Percentiles rank a stretch among this genome's conserved stretches.
phyloP scores from a whole-genome alignment of 768 basidiomycete species.

The Steccherinum ochraceum region DNA sequence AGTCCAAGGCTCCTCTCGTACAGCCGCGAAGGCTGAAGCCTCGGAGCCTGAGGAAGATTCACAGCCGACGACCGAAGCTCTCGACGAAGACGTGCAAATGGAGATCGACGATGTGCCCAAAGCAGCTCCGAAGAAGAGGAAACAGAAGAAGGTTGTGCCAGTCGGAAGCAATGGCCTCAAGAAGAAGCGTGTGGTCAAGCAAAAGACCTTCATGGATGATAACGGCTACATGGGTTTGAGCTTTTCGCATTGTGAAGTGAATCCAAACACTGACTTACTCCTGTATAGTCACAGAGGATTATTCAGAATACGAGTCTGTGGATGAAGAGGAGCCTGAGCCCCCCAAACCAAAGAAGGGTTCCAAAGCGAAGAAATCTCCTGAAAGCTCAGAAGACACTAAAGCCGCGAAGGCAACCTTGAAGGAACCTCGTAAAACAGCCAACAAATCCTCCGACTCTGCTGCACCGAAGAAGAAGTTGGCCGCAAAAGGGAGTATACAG shows the following conservation, averaged over 20 bases:
- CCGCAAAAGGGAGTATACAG: slow-evolving; percentile 15
- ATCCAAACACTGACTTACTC: no score
- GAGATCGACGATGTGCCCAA: slow-evolving; percentile 18
- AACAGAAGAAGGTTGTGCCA: slow-evolving; percentile 57
- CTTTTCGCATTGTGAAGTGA: slow-evolving; percentile 6
- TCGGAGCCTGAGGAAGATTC: slow-evolving; percentile 9
- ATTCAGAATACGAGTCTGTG: slow-evolving; percentile 77
- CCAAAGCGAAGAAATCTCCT: slow-evolving; percentile 19
- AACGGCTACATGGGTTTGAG: slow-evolving; percentile 70
- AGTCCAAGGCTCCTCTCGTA: slow-evolving; percentile 4
- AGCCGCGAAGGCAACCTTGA: slow-evolving; percentile 4
- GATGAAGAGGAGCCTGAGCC: slow-evolving; percentile 45
- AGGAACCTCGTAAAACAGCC: slow-evolving; percentile 1
- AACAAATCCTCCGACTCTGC: not conserved
- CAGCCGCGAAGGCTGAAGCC: not conserved
- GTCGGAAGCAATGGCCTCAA: slow-evolving; percentile 73
- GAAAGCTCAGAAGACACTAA: slow-evolving; percentile 16
- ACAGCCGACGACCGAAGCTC: slow-evolving; percentile 7
- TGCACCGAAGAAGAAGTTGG: slow-evolving; percentile 9
- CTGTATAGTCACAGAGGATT: slow-evolving; percentile 62
- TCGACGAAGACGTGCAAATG: slow-evolving; percentile 21
- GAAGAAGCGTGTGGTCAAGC: slow-evolving; percentile 63
- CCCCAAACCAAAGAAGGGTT: slow-evolving; percentile 4
- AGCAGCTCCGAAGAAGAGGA: slow-evolving; percentile 30
- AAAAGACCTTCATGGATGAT: slow-evolving; percentile 44